Conservation (phyloP, 164 flowering plant genomes). For the Magnolia sinica region DNA sequence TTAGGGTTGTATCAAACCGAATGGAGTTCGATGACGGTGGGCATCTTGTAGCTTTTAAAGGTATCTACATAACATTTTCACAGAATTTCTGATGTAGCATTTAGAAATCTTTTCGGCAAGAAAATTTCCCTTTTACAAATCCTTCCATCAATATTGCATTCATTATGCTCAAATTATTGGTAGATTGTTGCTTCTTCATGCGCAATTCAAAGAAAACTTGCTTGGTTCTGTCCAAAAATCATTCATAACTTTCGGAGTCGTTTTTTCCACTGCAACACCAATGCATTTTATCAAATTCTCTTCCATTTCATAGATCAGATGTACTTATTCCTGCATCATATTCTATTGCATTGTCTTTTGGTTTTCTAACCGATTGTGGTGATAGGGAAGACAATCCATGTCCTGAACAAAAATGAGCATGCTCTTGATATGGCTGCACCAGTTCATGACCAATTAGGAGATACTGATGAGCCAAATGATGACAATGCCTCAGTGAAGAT, state of each 20-base stretch:
- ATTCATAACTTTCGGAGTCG: too few relatives aligned
- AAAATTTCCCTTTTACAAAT: not conserved
- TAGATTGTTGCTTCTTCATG: too few relatives aligned
- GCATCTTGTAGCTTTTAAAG: slow-evolving; percentile 70
- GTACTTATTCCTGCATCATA: not conserved
- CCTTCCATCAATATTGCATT: too few relatives aligned
- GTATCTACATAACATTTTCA: slow-evolving; percentile 29
- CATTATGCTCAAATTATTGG: too few relatives aligned
- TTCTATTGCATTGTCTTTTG: not conserved
- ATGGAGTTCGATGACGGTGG: slow-evolving; percentile 77
- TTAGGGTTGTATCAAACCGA: slow-evolving; percentile 74
- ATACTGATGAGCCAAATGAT: slow-evolving; percentile 30
- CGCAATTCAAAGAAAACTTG: too few relatives aligned
- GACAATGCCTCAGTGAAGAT: slow-evolving; percentile 52
- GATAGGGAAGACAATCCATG: slow-evolving; percentile 86
- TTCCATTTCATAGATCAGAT: not conserved
- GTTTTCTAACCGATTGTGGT: slow-evolving; percentile 1
- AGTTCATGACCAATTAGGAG: slow-evolving; percentile 62
- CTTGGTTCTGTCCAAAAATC: too few relatives aligned
- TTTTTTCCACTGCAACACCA: not conserved
- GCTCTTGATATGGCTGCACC: slow-evolving; percentile 97
- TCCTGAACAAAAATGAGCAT: slow-evolving; percentile 90
- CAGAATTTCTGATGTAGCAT: not conserved
- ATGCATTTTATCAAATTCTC: not conserved
- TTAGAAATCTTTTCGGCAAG: not conserved